Evolutionary conservation across 2,329 filamentous ascomycete species (phyloP).

Genomic region (Chaetomium globosum): DNA sequence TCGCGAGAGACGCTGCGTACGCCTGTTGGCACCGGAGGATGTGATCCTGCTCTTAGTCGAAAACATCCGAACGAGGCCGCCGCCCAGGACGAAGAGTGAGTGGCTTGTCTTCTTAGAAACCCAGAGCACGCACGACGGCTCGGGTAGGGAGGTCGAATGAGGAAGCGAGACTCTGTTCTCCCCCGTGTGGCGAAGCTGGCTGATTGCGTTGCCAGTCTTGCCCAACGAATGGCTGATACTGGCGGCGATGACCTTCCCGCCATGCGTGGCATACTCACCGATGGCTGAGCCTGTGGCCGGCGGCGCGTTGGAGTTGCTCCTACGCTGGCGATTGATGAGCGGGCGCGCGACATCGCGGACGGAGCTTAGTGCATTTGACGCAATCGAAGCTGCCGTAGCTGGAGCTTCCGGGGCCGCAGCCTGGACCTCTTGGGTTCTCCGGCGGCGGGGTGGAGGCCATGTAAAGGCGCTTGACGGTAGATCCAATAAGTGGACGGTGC

Average conservation of each 20-base stretch:
- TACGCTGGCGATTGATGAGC: constrained; percentile 58
- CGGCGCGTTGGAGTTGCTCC: constrained; percentile 50
- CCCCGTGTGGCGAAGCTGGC: constrained; percentile 70
- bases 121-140: constrained; percentile 66
- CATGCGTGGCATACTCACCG: constrained; percentile 66
- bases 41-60: constrained; percentile 59
- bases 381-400: constrained; percentile 65
- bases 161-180: constrained; percentile 75
- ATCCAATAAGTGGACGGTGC: constrained; percentile 92
- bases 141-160: constrained; percentile 55
- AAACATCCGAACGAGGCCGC: constrained; percentile 68
- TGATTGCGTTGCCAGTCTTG: constrained; percentile 70
- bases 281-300: constrained; percentile 50
- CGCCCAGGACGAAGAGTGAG: constrained; percentile 65
- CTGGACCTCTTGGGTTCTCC: constrained; percentile 49
- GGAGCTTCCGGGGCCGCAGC: constrained; percentile 54
- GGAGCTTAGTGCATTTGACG: constrained; percentile 70
- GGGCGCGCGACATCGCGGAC: constrained; percentile 70
- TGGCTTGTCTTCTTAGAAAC: constrained; percentile 64
- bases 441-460: constrained; percentile 75
- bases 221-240: constrained; percentile 74
- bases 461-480: constrained; percentile 80
- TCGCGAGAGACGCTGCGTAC: constrained; percentile 58
- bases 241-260: constrained; percentile 70
- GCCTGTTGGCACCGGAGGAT: constrained; percentile 55